phyloP scores from a whole-genome alignment of 805 yeast species.

The Cyberlindnera suaveolens region DNA sequence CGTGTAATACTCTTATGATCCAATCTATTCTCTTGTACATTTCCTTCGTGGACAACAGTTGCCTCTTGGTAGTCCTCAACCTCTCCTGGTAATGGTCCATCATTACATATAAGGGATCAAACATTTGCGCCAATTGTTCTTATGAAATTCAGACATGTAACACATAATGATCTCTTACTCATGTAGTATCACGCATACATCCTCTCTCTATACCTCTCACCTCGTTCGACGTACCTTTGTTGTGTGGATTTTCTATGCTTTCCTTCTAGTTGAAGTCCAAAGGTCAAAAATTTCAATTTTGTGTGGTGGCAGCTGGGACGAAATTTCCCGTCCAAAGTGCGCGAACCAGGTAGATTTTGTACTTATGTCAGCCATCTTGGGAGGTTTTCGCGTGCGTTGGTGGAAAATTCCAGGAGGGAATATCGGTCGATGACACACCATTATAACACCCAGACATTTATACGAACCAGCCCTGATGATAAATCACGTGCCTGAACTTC shows the following conservation, averaged over 20 bases:
- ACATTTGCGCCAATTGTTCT: no score
- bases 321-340: constrained; percentile 7
- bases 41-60: no score
- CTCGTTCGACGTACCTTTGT: constrained; percentile 20
- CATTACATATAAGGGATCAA: no score
- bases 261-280: background rate
- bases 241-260: constrained; percentile 5
- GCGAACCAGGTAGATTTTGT: constrained; percentile 4
- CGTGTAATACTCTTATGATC: no score
- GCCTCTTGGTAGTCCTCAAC: no score
- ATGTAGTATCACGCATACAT: no score
- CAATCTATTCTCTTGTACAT: no score
- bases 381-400: background rate
- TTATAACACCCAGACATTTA: constrained; percentile 4
- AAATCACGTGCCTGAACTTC: no score
- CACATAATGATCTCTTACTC: no score
- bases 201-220: background rate
- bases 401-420: background rate
- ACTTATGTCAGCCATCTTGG: constrained; percentile 6
- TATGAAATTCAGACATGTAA: no score
- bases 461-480: background rate
- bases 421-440: constrained; percentile 5
- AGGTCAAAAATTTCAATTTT: constrained; percentile 23
- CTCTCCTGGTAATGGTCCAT: no score
- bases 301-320: constrained; percentile 11